Evolutionary conservation across 768 basidiomycete species (phyloP), one percentile per base, ranked within the genome.

Genomic region (Tremella mesenterica): DNA sequence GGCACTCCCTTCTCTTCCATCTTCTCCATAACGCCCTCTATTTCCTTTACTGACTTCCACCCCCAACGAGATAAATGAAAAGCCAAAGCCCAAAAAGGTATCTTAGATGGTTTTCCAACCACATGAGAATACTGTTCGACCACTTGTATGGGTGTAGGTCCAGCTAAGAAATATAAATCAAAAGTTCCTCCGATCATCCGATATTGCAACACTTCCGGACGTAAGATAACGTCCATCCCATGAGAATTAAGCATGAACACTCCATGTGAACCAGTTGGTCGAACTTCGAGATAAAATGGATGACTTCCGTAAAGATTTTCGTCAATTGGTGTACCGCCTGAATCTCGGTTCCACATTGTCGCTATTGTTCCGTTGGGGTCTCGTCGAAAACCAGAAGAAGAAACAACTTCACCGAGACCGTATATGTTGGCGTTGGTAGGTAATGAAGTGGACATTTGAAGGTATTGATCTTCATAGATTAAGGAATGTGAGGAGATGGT

Each of bases 381-480:
- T 4, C 53, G 52, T 7, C 47, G 51, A 43, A 53, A 45, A 4
- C 48, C 51, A 16, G 34, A 36, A 1, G 53, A 16, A 45, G 52
- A 43, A 55, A 60, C 56, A 27, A 57, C 56, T 52, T 90, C 85
- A 1, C 86, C 85, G 9, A 87, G 77, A 2, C 86, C 86, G 64
- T 85, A 86, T 50, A 87, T 79, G 69, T 86, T 86, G 25, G 85
- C 79, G 36, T 79, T 69, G 2, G 68, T 49, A 0, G 84, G 82
- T 0, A 88, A 70, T 41, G 64, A 68, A 16, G 84, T 84, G 66
- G 84, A 83, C 57, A 88, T 74, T 48, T 85, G 83, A 13, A 88
- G 76, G 65, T 84, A 88, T 70, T 86, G 85, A 1, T 83, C 79
- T 59, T 86, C 84, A 62, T 84, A 87, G 57, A 89, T 81, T 69